Conservation (phyloP, 352 stramenopile genomes). For the Nothophytophthora sp. region DNA sequence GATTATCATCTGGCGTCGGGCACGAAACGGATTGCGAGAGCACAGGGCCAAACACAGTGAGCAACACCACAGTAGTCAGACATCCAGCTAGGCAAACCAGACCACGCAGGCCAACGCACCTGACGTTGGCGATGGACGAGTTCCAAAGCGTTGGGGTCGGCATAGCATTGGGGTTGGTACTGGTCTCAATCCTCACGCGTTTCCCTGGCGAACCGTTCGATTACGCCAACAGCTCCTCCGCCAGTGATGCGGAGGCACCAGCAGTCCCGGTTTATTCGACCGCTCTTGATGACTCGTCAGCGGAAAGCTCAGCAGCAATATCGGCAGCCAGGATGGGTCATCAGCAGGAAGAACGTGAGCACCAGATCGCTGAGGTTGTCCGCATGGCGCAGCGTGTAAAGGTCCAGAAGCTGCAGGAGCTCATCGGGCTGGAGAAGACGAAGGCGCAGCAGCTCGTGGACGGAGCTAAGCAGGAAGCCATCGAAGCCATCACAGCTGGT, state of each 20-base stretch:
- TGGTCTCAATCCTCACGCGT: constrained; percentile 40
- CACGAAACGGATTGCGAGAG: too few relatives aligned
- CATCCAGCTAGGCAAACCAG: neutral
- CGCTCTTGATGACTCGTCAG: neutral
- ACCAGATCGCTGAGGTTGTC: constrained; percentile 31
- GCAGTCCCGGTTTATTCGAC: neutral
- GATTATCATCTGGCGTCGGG: too few relatives aligned
- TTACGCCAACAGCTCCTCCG: constrained; percentile 30
- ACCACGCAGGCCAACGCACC: neutral
- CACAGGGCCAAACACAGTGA: too few relatives aligned
- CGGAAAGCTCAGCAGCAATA: neutral
- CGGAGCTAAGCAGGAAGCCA: constrained; percentile 34
- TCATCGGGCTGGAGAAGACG: constrained; percentile 52
- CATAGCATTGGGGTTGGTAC: constrained; percentile 35
- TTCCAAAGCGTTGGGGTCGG: constrained; percentile 44
- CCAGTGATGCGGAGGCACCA: neutral
- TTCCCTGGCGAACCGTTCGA: constrained; percentile 70
- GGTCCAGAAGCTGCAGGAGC: constrained; percentile 56
- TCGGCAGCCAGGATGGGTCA: too few relatives aligned
- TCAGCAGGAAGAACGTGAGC: too few relatives aligned
- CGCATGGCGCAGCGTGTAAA: constrained; percentile 32
- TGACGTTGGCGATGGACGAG: constrained; percentile 34
- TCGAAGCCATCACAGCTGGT: constrained; percentile 12
- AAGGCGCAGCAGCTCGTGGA: constrained; percentile 43
- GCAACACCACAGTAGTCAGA: too few relatives aligned